Evolutionary conservation across 768 basidiomycete genomes (phyloP).

Genomic region (Coprinellus micaceus): DNA sequence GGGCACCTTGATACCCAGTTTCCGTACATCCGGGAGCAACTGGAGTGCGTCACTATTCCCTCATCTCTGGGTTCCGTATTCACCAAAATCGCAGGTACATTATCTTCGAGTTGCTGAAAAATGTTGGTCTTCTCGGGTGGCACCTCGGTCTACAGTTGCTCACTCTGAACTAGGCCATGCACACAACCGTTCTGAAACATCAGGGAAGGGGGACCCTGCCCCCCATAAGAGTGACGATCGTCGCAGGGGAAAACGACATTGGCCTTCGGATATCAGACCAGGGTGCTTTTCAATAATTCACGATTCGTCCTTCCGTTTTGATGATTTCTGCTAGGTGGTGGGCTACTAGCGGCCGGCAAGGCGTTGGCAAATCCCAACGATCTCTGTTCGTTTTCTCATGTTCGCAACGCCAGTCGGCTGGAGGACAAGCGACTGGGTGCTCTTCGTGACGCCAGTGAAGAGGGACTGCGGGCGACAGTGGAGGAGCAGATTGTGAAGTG

Average conservation of each 20-base stretch:
- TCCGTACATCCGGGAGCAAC: conserved; percentile 81
- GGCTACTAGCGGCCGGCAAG: conserved; percentile 48
- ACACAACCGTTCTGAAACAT: conserved; percentile 59
- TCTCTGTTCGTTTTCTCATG: conserved; percentile 86
- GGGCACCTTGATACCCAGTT: conserved; percentile 70
- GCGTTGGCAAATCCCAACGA: conserved; percentile 63
- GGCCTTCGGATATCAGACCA: conserved; percentile 88
- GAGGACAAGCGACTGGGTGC: conserved; percentile 65
- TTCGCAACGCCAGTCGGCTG: conserved; percentile 70
- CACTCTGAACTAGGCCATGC: conserved; percentile 53
- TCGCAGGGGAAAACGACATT: conserved; percentile 68
- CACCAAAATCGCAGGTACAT: conserved; percentile 55
- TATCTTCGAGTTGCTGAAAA: conserved; percentile 85
- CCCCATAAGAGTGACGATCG: conserved; percentile 72
- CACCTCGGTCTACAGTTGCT: background rate
- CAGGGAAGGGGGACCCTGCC: conserved; percentile 41
- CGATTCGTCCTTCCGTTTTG: background rate
- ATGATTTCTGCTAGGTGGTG: conserved; percentile 54
- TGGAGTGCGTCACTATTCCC: conserved; percentile 53
- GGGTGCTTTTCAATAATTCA: conserved; percentile 40
- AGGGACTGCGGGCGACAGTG: conserved; percentile 73
- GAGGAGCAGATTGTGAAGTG: conserved; percentile 67
- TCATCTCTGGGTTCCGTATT: background rate
- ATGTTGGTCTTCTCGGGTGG: conserved; percentile 46
- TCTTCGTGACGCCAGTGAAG: conserved; percentile 57